A percentile compares a stretch with the other conserved stretches of the same genome.
These are phyloP conservation scores for Colletotrichum salicis DNA, from an alignment of 2,329 filamentous ascomycete genomes.

Conservation along the genomic window DNA sequence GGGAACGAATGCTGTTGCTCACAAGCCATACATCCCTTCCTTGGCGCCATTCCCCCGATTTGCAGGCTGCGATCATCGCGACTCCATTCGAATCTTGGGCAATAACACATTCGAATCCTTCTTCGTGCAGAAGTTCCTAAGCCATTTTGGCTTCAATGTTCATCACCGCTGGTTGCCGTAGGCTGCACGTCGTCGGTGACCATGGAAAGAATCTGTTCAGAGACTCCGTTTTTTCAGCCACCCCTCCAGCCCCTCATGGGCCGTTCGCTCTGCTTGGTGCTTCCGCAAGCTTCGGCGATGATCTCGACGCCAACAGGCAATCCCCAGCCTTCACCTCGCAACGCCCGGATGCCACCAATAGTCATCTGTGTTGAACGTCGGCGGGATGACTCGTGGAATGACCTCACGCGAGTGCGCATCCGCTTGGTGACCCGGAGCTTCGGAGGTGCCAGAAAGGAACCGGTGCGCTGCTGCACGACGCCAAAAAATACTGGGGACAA, in stretches of 20 bases:
- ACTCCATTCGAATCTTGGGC: not conserved
- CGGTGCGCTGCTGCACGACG: slow-evolving; percentile 21
- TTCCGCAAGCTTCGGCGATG: slow-evolving; percentile 25
- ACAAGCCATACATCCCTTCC: not conserved
- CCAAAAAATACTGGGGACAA: slow-evolving; percentile 7
- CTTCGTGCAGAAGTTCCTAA: slow-evolving; percentile 4
- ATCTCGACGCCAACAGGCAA: slow-evolving; percentile 24
- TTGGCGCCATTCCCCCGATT: not conserved
- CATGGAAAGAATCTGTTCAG: slow-evolving; percentile 33
- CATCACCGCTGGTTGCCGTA: slow-evolving; percentile 29
- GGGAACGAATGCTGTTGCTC: not conserved
- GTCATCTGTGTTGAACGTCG: not conserved
- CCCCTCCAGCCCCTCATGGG: slow-evolving; percentile 24
- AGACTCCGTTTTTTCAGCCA: slow-evolving; percentile 31
- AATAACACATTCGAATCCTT: slow-evolving; percentile 11
- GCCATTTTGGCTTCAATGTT: slow-evolving; percentile 1
- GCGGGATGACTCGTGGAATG: slow-evolving; percentile 29
- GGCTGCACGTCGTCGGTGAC: slow-evolving; percentile 32
- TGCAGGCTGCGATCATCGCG: not conserved
- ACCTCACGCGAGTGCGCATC: slow-evolving; percentile 24
- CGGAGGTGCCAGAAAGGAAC: slow-evolving; percentile 26
- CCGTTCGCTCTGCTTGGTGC: not conserved
- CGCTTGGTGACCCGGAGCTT: slow-evolving; percentile 22
- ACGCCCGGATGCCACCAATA: slow-evolving; percentile 18
- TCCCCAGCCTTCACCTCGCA: slow-evolving; percentile 5